phyloP scores from a whole-genome alignment of 2,329 filamentous ascomycete species.

The Trichoderma polysporum region DNA sequence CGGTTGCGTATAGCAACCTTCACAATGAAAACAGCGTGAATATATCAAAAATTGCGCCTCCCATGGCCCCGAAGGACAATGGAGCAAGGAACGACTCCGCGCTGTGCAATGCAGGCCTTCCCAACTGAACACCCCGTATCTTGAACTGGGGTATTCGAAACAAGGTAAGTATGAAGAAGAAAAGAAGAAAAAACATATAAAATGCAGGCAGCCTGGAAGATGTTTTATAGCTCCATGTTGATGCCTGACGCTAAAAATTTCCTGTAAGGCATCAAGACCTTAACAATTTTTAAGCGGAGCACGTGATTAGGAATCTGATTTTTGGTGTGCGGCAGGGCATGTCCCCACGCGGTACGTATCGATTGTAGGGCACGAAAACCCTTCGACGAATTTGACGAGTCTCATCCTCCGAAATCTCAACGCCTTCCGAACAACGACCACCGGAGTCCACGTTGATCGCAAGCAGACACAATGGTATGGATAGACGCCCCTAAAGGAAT shows the following conservation, averaged over 20 bases:
- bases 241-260: slow-evolving; percentile 29
- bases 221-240: slow-evolving; percentile 37
- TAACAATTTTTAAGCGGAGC: slow-evolving; percentile 14
- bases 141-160: slow-evolving; percentile 46
- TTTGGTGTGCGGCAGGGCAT: slow-evolving; percentile 25
- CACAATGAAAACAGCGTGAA: slow-evolving; percentile 46
- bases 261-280: slow-evolving; percentile 18
- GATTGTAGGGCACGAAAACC: slow-evolving; percentile 44
- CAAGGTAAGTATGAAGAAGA: slow-evolving; percentile 57
- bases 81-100: slow-evolving; percentile 49
- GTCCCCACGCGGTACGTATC: slow-evolving; percentile 37
- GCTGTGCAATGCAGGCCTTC: slow-evolving; percentile 57
- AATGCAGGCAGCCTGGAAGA: slow-evolving; percentile 5
- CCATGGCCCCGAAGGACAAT: slow-evolving; percentile 57
- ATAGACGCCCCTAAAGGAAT: slow-evolving; percentile 25
- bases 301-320: slow-evolving; percentile 26
- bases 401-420: slow-evolving; percentile 41
- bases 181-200: slow-evolving; percentile 34
- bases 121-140: slow-evolving; percentile 44
- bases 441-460: slow-evolving; percentile 49
- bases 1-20: slow-evolving; percentile 37
- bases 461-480: slow-evolving; percentile 56
- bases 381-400: slow-evolving; percentile 44
- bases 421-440: slow-evolving; percentile 43
- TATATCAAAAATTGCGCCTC: slow-evolving; percentile 55